Evolutionary conservation across 2,329 filamentous ascomycete species (phyloP).

Genomic region (Dactylellina sp.): DNA sequence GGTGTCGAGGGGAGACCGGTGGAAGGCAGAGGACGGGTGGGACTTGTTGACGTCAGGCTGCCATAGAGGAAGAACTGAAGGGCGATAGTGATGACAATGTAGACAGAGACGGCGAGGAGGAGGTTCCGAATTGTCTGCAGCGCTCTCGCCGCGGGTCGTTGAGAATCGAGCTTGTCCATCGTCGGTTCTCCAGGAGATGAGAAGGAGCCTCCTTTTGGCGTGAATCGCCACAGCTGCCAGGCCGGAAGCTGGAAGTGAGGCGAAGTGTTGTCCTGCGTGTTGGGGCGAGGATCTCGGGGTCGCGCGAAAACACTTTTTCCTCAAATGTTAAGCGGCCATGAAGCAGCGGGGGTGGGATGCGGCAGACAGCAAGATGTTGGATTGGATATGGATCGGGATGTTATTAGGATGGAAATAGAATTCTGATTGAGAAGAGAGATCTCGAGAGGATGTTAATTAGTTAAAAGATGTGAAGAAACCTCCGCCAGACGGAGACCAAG

Average conservation of each 20-base stretch:
- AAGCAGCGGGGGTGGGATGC: no score
- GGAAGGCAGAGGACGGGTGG: slow-evolving; percentile 2
- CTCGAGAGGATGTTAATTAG: no score
- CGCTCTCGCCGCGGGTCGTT: slow-evolving; percentile 45
- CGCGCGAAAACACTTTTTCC: not conserved
- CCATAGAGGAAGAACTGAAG: slow-evolving; percentile 55
- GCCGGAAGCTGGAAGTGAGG: slow-evolving; percentile 7
- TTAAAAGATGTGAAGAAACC: not conserved
- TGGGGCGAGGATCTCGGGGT: not conserved
- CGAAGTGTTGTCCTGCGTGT: slow-evolving; percentile 41
- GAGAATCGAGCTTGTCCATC: slow-evolving; percentile 53
- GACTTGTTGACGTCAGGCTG: slow-evolving; percentile 43
- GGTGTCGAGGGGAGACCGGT: slow-evolving; percentile 7
- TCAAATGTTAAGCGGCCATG: no score
- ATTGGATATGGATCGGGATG: not conserved
- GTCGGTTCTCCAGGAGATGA: not conserved
- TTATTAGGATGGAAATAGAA: not conserved
- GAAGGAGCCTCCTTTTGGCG: slow-evolving; percentile 34
- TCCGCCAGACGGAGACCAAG: not conserved
- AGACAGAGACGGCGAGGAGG: slow-evolving; percentile 42
- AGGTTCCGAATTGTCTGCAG: slow-evolving; percentile 52
- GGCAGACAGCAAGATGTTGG: not conserved
- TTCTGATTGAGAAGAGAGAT: not conserved
- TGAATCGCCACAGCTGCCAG: slow-evolving; percentile 18
- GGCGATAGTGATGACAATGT: slow-evolving; percentile 41